Percentiles rank a stretch among this genome's conserved stretches.
Evolutionary conservation across 1,139 yeast species (phyloP).

Genomic region (Trichomonascaceae sp.): DNA sequence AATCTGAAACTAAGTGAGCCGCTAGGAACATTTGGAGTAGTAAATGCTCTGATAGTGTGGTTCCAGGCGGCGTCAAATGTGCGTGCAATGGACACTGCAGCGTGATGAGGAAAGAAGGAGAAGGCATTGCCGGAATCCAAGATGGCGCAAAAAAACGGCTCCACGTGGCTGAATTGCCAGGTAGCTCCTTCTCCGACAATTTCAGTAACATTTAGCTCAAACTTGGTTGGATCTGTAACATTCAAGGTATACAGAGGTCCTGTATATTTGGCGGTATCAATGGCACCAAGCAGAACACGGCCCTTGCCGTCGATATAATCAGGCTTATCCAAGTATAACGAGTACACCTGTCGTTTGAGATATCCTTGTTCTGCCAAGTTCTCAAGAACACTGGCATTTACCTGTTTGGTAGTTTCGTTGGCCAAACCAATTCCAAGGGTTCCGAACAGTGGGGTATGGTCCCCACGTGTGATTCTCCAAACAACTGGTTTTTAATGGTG

Average conservation of each 20-base stretch:
- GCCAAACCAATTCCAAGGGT: constrained; percentile 50
- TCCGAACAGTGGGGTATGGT: constrained; percentile 28
- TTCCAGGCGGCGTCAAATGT: constrained; percentile 17
- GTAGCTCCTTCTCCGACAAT: neutral
- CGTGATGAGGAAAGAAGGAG: constrained; percentile 20
- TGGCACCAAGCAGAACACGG: constrained; percentile 52
- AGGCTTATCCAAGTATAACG: constrained; percentile 44
- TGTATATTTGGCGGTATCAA: constrained; percentile 48
- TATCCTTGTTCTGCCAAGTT: constrained; percentile 19
- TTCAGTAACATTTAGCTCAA: neutral
- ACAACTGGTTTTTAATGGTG: constrained; percentile 35
- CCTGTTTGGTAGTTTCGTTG: constrained; percentile 26
- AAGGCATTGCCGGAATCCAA: constrained; percentile 12
- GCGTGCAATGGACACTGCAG: constrained; percentile 14
- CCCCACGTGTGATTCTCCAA: constrained; percentile 45
- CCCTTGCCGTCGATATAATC: constrained; percentile 39
- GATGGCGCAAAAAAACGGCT: constrained; percentile 2
- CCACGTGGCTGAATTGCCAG: neutral
- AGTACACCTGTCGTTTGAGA: constrained; percentile 45
- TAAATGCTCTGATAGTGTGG: constrained; percentile 10
- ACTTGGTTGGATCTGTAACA: neutral
- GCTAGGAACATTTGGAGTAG: constrained; percentile 6
- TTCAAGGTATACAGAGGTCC: constrained; percentile 39
- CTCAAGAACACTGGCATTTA: constrained; percentile 22
- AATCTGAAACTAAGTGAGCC: constrained; percentile 33